These are phyloP conservation scores for Calonectria hongkongensis DNA, from an alignment of 2,329 filamentous ascomycete genomes.

Conservation along the genomic window DNA sequence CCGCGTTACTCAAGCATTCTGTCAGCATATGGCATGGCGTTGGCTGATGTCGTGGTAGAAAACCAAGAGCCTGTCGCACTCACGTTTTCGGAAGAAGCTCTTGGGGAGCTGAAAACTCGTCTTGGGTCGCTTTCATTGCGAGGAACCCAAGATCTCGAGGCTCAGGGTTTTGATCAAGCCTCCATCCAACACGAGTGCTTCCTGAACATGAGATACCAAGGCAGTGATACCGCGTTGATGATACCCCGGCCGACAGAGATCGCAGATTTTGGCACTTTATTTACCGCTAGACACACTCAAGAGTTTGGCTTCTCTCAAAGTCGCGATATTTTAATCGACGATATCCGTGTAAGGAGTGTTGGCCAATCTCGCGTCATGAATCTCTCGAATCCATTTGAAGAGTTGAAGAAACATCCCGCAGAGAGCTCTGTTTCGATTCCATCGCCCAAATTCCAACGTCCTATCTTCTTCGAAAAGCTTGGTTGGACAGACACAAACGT, in stretches of 20 bases:
- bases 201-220: constrained; percentile 67
- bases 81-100: constrained; percentile 48
- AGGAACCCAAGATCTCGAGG: constrained; percentile 48
- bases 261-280: constrained; percentile 57
- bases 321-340: constrained; percentile 64
- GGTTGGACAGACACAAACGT: constrained; percentile 55
- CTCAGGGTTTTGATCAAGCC: constrained; percentile 61
- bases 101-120: constrained; percentile 46
- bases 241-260: constrained; percentile 53
- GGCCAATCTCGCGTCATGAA: constrained; percentile 53
- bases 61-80: constrained; percentile 61
- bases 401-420: constrained; percentile 47
- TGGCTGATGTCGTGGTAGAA: constrained; percentile 67
- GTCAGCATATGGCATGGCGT: constrained; percentile 67
- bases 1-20: constrained; percentile 67
- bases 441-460: constrained; percentile 44
- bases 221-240: constrained; percentile 66
- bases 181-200: constrained; percentile 66
- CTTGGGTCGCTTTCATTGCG: constrained; percentile 50
- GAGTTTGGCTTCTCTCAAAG: constrained; percentile 65
- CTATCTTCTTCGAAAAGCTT: constrained; percentile 53
- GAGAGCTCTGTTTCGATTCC: constrained; percentile 38
- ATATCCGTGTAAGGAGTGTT: constrained; percentile 64
- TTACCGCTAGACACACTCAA: constrained; percentile 60
- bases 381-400: constrained; percentile 51